Conservation (phyloP, 805 yeast species). For the Yamadazyma nakazawae region DNA sequence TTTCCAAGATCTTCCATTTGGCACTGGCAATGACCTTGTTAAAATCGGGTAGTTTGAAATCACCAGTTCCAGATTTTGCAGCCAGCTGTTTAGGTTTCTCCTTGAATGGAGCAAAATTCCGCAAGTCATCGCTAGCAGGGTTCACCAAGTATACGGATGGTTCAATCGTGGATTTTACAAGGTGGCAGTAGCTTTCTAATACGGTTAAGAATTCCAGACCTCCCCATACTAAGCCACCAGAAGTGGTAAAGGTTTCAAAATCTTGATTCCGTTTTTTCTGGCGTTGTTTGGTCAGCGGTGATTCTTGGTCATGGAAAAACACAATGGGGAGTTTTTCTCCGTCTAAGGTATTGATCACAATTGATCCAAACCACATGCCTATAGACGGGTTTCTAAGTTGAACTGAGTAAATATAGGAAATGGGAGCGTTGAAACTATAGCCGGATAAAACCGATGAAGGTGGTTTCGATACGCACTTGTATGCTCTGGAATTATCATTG, state of each 20-base stretch:
- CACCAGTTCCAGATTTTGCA: not conserved
- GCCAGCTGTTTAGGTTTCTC: slow-evolving; percentile 5
- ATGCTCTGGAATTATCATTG: not conserved
- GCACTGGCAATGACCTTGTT: slow-evolving; percentile 58
- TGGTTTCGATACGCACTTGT: slow-evolving; percentile 47
- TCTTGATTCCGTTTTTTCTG: slow-evolving; percentile 56
- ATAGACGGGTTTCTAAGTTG: slow-evolving; percentile 80
- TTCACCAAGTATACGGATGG: slow-evolving; percentile 71
- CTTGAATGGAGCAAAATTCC: slow-evolving; percentile 48
- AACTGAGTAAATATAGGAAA: slow-evolving; percentile 66
- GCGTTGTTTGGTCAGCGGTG: slow-evolving; percentile 66
- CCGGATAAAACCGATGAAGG: slow-evolving; percentile 49
- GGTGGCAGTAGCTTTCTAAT: slow-evolving; percentile 51
- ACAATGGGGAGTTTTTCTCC: slow-evolving; percentile 74
- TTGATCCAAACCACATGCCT: slow-evolving; percentile 92
- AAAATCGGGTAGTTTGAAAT: slow-evolving; percentile 29
- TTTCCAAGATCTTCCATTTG: slow-evolving; percentile 83
- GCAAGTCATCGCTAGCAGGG: slow-evolving; percentile 65
- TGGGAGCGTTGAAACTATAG: slow-evolving; percentile 65
- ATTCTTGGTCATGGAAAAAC: slow-evolving; percentile 90
- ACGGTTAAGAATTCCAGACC: slow-evolving; percentile 71
- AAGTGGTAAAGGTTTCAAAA: slow-evolving; percentile 70
- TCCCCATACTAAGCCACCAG: slow-evolving; percentile 76
- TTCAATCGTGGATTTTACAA: slow-evolving; percentile 70
- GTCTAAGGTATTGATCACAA: slow-evolving; percentile 66